Conservation (phyloP, 2,329 filamentous ascomycete species). For the Xylariaceae sp. region DNA sequence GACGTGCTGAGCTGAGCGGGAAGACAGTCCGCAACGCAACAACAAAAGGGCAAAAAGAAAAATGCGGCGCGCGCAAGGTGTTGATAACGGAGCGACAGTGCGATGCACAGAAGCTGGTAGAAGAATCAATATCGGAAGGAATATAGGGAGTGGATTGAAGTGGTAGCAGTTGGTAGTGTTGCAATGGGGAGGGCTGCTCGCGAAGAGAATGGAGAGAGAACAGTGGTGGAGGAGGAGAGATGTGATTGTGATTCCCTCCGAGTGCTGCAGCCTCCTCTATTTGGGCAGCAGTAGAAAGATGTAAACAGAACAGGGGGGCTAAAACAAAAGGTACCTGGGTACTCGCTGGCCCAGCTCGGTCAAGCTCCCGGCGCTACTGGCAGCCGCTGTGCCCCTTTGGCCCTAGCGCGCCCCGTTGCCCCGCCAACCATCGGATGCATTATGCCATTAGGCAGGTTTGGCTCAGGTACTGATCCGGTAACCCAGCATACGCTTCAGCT, state of each 20-base stretch:
- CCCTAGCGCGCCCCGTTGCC: conserved; percentile 11
- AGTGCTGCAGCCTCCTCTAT: conserved; percentile 19
- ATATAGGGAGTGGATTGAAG: not conserved
- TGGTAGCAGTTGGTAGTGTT: no score
- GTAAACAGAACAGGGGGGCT: conserved; percentile 24
- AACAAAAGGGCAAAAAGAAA: conserved; percentile 1
- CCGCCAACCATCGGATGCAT: conserved; percentile 11
- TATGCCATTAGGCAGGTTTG: not conserved
- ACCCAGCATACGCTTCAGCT: not conserved
- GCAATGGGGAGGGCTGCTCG: conserved; percentile 3
- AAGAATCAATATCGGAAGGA: conserved; percentile 7
- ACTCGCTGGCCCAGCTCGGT: not conserved
- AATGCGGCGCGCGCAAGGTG: conserved; percentile 8
- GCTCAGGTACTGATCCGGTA: not conserved
- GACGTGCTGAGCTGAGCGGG: not conserved
- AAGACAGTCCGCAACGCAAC: conserved; percentile 3
- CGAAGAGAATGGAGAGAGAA: conserved; percentile 1
- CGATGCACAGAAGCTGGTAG: conserved; percentile 8
- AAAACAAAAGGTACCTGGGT: not conserved
- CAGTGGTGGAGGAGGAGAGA: conserved; percentile 10
- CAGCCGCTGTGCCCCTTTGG: conserved; percentile 3
- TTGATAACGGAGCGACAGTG: conserved; percentile 1
- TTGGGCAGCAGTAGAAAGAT: conserved; percentile 19
- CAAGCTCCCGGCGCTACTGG: conserved; percentile 20
- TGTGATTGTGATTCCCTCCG: conserved; percentile 8